Base-by-base conservation (phyloP, 306 rosid species). In the Dalbergia oliveri region DNA sequence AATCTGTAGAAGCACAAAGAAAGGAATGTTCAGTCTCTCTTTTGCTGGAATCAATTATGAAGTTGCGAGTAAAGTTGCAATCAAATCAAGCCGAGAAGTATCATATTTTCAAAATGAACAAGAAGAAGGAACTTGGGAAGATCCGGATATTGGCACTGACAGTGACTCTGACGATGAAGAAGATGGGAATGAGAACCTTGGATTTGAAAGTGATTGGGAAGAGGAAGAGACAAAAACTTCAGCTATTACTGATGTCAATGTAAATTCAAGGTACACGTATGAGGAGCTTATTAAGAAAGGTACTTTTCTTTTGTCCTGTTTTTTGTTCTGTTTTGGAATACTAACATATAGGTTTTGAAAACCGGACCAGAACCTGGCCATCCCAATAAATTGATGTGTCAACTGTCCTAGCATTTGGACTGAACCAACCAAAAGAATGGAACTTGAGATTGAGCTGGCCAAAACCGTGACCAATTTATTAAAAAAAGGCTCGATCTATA, bases 201-300 rank as follows among this genome's bases (percentile, higher is more conserved):
- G 75, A 70, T 78, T 78, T 70, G 78, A 79, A 72, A 82, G 85
- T 84, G 89, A 88, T 67, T 75, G 69, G 83, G 94, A 82, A 87
- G 93, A 89, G 70, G 91, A 90, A 66, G 90, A 87, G 56, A 86
- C 69, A 26, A 66, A 63, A 4, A 35, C 83, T 72, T 82, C 86
- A 74, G 87, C 77, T 60, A 58, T 66, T 67, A 78, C 79, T 70
- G 35, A 15, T 68, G 84, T 45, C 72, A 82, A 82, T 43, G 81
- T 60, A 51, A 64, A 81, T 49, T 79, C 91, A 45, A 43, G 41
- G 80, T 72, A 86, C 73, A 76, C 79, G 58, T 83, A 83, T 77
- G 93, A 79, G 73, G 94, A 88, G 79, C 78, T 88, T 53, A 87
- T 90, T 73, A 76, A 73, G 57, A 87, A 79, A 89, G 99, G 98